A percentile compares a stretch with the other conserved stretches of the same genome.
phyloP scores from a whole-genome alignment of 108 stramenopile genomes.

The Cyclotella sp. region DNA sequence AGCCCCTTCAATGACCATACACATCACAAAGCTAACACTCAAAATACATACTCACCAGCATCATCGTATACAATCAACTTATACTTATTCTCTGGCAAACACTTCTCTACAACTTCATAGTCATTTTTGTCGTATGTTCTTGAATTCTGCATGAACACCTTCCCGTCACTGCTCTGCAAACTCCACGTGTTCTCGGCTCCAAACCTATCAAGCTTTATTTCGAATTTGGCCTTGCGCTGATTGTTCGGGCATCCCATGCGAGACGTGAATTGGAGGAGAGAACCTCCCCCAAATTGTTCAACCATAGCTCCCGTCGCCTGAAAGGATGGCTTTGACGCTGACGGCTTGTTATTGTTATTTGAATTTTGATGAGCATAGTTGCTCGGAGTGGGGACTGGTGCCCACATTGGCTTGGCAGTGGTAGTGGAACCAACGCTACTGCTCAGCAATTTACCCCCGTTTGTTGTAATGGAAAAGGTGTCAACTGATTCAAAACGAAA shows the following conservation, averaged over 20 bases:
- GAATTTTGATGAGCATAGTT: constrained; percentile 14
- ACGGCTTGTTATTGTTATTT: constrained; percentile 6
- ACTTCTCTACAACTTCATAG: constrained; percentile 7
- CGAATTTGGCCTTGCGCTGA: constrained; percentile 10
- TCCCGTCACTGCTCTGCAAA: background rate
- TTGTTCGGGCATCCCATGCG: constrained; percentile 16
- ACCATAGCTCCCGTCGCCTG: constrained; percentile 6
- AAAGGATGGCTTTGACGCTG: background rate
- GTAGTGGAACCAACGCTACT: background rate
- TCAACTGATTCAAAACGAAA: background rate
- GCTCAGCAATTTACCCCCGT: background rate
- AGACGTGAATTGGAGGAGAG: background rate
- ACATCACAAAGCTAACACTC: background rate
- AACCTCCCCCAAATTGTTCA: constrained; percentile 16
- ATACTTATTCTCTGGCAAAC: constrained; percentile 11
- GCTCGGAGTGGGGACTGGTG: constrained; percentile 11
- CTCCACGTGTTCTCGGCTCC: constrained; percentile 12
- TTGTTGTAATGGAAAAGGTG: background rate
- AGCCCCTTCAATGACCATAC: background rate
- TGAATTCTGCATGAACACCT: background rate
- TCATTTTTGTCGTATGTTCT: constrained; percentile 7
- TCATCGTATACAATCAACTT: constrained; percentile 8
- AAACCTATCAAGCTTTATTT: constrained; percentile 9
- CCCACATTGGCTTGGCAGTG: background rate
- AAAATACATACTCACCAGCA: constrained; percentile 22